A percentile compares a stretch with the other conserved stretches of the same genome.
Conservation (phyloP, 768 basidiomycete genomes). For the Agrocybe praecox region DNA sequence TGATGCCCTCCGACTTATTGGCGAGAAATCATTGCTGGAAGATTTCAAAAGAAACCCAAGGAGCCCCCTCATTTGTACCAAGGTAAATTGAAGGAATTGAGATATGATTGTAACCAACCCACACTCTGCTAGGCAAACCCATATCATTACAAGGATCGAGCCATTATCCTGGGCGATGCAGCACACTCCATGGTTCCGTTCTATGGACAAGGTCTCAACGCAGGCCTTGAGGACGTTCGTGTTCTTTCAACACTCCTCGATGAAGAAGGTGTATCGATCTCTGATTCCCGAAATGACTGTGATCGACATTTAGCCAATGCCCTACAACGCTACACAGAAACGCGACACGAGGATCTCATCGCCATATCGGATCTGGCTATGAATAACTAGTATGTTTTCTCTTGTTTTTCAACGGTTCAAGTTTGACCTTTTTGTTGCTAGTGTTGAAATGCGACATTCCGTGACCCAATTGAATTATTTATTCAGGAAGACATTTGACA, state of each 20-base stretch:
- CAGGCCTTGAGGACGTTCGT: conserved; percentile 96
- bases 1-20: conserved; percentile 86
- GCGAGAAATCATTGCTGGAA: conserved; percentile 71
- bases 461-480: conserved; percentile 83
- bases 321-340: conserved; percentile 77
- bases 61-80: conserved; percentile 88
- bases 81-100: conserved; percentile 54
- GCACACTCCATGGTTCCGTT: conserved; percentile 99
- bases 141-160: conserved; percentile 90
- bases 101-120: conserved; percentile 23
- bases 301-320: conserved; percentile 67
- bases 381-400: conserved; percentile 87
- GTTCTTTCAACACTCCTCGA: conserved; percentile 78
- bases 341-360: conserved; percentile 83
- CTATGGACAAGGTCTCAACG: conserved; percentile 96
- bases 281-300: conserved; percentile 34
- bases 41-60: conserved; percentile 87
- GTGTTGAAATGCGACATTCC: conserved; percentile 92
- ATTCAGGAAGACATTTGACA: conserved; percentile 80
- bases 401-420: not conserved
- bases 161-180: conserved; percentile 89
- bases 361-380: conserved; percentile 93
- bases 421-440: conserved; percentile 29
- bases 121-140: conserved; percentile 64
- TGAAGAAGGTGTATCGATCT: conserved; percentile 60